phyloP scores from a whole-genome alignment of 169 alveolate genomes.

The Toxoplasma gondii region DNA sequence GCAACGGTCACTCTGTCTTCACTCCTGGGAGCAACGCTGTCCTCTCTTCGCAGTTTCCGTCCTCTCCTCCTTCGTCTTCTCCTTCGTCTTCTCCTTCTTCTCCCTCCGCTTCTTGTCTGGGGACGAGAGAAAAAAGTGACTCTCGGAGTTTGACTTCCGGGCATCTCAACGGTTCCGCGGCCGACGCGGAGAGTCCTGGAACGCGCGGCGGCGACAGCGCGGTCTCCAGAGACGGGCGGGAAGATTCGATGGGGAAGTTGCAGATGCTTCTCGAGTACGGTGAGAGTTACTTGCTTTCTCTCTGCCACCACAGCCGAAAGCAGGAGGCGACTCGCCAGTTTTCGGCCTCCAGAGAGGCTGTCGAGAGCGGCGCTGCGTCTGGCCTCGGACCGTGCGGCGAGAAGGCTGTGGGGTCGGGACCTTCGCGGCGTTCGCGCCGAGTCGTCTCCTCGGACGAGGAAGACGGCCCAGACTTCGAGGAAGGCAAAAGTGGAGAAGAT shows the following conservation, averaged over 20 bases:
- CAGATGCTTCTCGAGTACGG: conserved; percentile 58
- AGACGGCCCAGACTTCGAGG: not conserved
- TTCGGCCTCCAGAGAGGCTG: not conserved
- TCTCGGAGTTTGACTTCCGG: too few species aligned
- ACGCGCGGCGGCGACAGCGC: not conserved
- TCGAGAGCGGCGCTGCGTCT: not conserved
- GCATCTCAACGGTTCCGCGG: too few species aligned
- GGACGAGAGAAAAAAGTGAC: too few species aligned
- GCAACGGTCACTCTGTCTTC: too few species aligned
- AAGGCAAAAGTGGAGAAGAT: not conserved
- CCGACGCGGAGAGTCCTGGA: not conserved
- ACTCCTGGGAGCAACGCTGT: too few species aligned
- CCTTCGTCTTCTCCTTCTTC: too few species aligned
- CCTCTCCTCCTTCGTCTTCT: not conserved
- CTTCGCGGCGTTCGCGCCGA: not conserved
- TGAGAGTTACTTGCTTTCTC: conserved; percentile 23
- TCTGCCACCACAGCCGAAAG: not conserved
- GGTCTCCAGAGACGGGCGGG: not conserved
- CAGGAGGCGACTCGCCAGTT: conserved; percentile 13
- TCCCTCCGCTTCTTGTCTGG: too few species aligned
- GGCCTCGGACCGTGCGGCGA: not conserved
- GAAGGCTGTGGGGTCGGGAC: not conserved
- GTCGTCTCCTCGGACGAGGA: not conserved
- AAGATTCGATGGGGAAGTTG: conserved; percentile 42
- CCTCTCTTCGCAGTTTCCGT: too few species aligned